Percentiles rank a stretch among this genome's conserved stretches.
These are phyloP conservation scores for Calonectria pseudoreteaudii DNA, from an alignment of 2,329 filamentous ascomycete genomes.

Conservation along the genomic window DNA sequence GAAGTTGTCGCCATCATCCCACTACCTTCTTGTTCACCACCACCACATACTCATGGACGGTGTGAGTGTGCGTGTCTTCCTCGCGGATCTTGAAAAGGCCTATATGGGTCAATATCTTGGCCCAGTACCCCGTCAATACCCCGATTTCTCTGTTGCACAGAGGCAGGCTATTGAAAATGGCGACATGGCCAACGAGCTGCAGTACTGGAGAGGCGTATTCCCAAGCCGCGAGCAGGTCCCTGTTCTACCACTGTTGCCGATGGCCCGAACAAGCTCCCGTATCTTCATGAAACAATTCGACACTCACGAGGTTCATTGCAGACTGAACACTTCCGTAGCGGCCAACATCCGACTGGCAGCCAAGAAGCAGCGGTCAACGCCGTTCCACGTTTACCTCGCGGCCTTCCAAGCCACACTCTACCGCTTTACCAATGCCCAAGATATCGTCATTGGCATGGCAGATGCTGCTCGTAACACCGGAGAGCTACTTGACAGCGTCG, in stretches of 20 bases:
- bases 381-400: slow-evolving; percentile 16
- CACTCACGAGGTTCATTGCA: not conserved
- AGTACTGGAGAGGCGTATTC: not conserved
- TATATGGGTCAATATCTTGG: slow-evolving; percentile 47
- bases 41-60: slow-evolving; percentile 66
- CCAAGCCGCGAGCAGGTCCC: not conserved
- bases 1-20: slow-evolving; percentile 14
- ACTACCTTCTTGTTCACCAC: slow-evolving; percentile 56
- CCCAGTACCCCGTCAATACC: not conserved
- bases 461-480: slow-evolving; percentile 4
- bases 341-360: slow-evolving; percentile 3
- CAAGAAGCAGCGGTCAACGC: not conserved
- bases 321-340: not conserved
- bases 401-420: slow-evolving; percentile 11
- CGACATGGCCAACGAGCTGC: not conserved
- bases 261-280: not conserved
- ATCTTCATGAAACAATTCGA: not conserved
- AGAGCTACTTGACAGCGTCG: not conserved
- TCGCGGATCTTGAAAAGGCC: slow-evolving; percentile 55
- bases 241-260: not conserved
- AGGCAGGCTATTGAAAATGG: not conserved
- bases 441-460: slow-evolving; percentile 16
- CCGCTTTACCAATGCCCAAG: not conserved
- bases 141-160: not conserved
- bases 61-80: slow-evolving; percentile 55